Percentiles rank a stretch among this genome's conserved stretches.
These are phyloP conservation scores for Claviceps pazoutovae DNA, from an alignment of 2,329 filamentous ascomycete genomes.

Conservation along the genomic window DNA sequence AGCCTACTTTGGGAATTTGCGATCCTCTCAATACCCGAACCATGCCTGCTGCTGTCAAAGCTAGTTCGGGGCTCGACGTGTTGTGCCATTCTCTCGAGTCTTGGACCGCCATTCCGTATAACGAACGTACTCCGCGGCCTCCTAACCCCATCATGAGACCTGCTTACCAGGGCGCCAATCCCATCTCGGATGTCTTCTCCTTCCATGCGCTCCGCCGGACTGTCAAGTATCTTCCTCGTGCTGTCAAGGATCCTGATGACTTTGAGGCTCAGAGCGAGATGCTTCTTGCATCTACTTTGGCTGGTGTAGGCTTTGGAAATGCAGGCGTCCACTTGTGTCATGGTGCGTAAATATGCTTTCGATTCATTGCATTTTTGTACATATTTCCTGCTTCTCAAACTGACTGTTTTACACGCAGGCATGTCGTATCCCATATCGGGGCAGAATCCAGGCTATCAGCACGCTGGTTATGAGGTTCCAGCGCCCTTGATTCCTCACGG, in stretches of 20 bases:
- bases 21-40: conserved; percentile 82
- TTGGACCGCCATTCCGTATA: conserved; percentile 94
- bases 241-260: conserved; percentile 79
- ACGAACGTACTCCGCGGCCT: conserved; percentile 71
- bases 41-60: conserved; percentile 90
- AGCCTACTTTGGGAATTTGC: conserved; percentile 83
- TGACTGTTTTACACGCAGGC: conserved; percentile 32
- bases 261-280: conserved; percentile 88
- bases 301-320: conserved; percentile 93
- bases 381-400: not conserved
- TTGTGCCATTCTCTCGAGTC: conserved; percentile 91
- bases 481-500: conserved; percentile 84
- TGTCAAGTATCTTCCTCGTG: conserved; percentile 82
- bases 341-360: conserved; percentile 24
- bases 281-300: conserved; percentile 85
- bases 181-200: conserved; percentile 94
- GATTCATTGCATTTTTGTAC: not conserved
- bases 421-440: conserved; percentile 98
- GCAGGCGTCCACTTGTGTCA: conserved; percentile 77
- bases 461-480: conserved; percentile 69
- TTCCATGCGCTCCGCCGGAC: conserved; percentile 71
- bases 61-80: conserved; percentile 83
- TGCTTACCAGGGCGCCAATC: conserved; percentile 93
- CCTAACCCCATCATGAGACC: conserved; percentile 80
- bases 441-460: conserved; percentile 80